Evolutionary conservation across 2,329 filamentous ascomycete genomes (phyloP).

Genomic region (Talaromyces amestolkiae): DNA sequence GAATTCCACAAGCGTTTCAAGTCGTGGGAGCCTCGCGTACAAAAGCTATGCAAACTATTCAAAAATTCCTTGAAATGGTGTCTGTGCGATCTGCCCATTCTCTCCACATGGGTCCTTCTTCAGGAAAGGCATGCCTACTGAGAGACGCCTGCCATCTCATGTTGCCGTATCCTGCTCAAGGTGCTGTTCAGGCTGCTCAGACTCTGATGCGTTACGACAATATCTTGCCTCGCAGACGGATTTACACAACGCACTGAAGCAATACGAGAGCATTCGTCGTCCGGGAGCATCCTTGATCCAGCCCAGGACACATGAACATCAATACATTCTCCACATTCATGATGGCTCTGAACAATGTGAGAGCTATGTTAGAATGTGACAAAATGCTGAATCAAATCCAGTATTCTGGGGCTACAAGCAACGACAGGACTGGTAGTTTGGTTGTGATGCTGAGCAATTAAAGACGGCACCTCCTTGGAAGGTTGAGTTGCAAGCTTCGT

Average conservation of each 20-base stretch:
- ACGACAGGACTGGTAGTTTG: neutral
- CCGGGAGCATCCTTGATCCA: neutral
- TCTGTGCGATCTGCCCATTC: neutral
- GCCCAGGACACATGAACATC: neutral
- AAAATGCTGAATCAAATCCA: neutral
- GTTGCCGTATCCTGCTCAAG: constrained; percentile 56
- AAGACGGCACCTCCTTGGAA: neutral
- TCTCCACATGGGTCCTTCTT: constrained; percentile 25
- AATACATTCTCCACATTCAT: constrained; percentile 9
- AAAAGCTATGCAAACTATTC: neutral
- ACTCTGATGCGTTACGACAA: constrained; percentile 50
- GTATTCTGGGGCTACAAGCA: neutral
- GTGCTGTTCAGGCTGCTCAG: constrained; percentile 63
- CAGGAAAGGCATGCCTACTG: neutral
- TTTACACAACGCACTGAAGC: neutral
- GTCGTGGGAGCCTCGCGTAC: neutral
- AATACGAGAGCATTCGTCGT: neutral
- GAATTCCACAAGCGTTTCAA: neutral
- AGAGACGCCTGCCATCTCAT: constrained; percentile 57
- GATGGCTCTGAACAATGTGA: constrained; percentile 22
- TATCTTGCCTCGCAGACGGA: neutral
- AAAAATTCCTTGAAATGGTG: neutral
- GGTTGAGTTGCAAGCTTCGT: neutral
- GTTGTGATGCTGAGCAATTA: neutral
- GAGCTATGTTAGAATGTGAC: neutral